Base-by-base conservation (phyloP, 306 rosid genomes). In the Gillenia trifoliata region DNA sequence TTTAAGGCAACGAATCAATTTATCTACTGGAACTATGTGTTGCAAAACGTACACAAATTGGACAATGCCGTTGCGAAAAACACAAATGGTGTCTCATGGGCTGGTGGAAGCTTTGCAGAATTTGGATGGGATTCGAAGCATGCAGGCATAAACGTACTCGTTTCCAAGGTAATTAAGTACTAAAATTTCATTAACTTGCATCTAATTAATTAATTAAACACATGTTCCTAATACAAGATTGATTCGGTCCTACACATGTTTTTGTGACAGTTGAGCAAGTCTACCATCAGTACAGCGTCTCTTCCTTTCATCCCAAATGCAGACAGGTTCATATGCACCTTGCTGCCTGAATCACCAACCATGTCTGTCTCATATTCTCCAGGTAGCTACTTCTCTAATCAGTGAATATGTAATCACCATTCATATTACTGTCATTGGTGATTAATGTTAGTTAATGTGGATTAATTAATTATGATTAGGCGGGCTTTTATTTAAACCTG, bases 91-190 rank as follows among this genome's bases (percentile, higher is more conserved):
- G 19, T 29, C 17, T 13, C 41, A 17, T 33, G 16, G 15, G 11
- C 22, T 11, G 73, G 72, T 29, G 82, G 77, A 34, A 29, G 67
- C 49, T 65, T 78, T 55, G 36, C 72, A 12, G 73, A 72, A 15
- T 78, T 78, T 4, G 82, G 82, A 40, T 64, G 82, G 82, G 82
- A 78, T 38, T 20, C 82, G 8, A 78, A 78, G 73, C 68, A 72
- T 22, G 78, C 82, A 40, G 82, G 78, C 29, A 60, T 72, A 19
- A 72, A 66, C 22, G 64, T 72, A 40, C 82, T 78, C 4, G 22
- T 74, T 52, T 72, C 69, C 25, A 65, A 65, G 43, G 82, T 78
- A 72, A 36, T 22, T 13, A 23, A 29, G n/a, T 61, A 29, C 66
- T 61, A 8, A 55, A 3, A 50, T 50, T 22, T 55, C 26, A 17